A percentile compares a stretch with the other conserved stretches of the same genome.
phyloP scores from a whole-genome alignment of 2,329 filamentous ascomycete genomes.

The Venturia aucupariae region DNA sequence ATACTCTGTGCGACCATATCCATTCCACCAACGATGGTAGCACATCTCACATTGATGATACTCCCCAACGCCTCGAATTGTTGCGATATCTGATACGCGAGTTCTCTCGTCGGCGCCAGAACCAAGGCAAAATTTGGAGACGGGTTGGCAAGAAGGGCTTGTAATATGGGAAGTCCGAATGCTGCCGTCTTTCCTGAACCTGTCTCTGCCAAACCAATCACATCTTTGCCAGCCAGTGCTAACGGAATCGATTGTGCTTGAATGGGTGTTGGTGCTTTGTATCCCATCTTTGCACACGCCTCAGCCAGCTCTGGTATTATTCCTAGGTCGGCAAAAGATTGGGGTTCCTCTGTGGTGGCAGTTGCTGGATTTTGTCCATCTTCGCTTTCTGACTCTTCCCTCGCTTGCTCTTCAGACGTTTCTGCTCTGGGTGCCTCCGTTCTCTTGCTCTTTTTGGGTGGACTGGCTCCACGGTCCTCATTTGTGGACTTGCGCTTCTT shows the following conservation, averaged over 20 bases:
- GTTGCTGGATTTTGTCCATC: neutral
- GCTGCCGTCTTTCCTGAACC: slow-evolving; percentile 94
- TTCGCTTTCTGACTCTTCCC: neutral
- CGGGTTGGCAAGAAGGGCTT: slow-evolving; percentile 73
- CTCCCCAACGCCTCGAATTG: slow-evolving; percentile 81
- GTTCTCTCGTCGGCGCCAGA: slow-evolving; percentile 83
- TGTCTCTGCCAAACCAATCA: slow-evolving; percentile 92
- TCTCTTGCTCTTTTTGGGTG: slow-evolving; percentile 24
- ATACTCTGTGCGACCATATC: slow-evolving; percentile 93
- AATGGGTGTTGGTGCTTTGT: slow-evolving; percentile 80
- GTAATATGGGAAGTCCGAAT: slow-evolving; percentile 55
- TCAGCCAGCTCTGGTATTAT: slow-evolving; percentile 83
- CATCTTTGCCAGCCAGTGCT: slow-evolving; percentile 70
- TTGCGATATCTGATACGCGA: slow-evolving; percentile 85
- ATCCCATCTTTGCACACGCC: slow-evolving; percentile 72
- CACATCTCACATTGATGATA: slow-evolving; percentile 76
- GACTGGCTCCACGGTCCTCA: neutral
- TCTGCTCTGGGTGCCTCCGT: neutral
- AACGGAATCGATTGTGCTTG: slow-evolving; percentile 76
- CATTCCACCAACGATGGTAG: slow-evolving; percentile 84
- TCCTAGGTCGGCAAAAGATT: slow-evolving; percentile 64
- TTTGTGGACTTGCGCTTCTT: slow-evolving; percentile 25
- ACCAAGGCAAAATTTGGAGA: slow-evolving; percentile 81
- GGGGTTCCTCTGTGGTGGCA: slow-evolving; percentile 29
- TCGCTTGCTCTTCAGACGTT: neutral